Percentiles rank a stretch among this genome's conserved stretches.
Conservation (phyloP, 139 green algal genomes). For the Chlorella sorokiniana region DNA sequence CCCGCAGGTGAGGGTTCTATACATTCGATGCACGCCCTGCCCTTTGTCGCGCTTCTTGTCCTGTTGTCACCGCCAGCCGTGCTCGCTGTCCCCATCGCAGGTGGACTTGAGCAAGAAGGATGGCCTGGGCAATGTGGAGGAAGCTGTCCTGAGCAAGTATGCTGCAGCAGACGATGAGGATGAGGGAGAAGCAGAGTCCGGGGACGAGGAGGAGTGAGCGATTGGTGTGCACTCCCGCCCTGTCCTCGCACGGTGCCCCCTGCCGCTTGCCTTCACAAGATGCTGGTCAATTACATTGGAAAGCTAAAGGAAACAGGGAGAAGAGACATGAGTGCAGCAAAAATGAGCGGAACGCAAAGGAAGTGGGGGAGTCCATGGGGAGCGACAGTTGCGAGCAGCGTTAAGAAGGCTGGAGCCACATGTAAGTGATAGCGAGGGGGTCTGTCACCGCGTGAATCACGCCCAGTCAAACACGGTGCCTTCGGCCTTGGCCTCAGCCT, state of each 20-base stretch:
- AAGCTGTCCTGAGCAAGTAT: constrained; percentile 45
- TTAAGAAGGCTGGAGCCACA: too few species aligned
- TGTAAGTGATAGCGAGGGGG: too few species aligned
- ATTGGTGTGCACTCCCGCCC: neutral
- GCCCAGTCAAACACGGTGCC: constrained; percentile 80
- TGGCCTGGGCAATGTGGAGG: constrained; percentile 40
- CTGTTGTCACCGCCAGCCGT: neutral
- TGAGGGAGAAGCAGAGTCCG: neutral
- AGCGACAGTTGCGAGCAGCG: too few species aligned
- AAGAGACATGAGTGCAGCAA: neutral
- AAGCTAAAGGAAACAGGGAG: neutral
- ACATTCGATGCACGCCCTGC: too few species aligned
- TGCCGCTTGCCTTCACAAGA: too few species aligned
- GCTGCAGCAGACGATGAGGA: constrained; percentile 23
- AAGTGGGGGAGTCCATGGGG: too few species aligned
- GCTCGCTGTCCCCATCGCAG: neutral
- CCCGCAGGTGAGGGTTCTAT: neutral
- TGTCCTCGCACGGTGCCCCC: too few species aligned
- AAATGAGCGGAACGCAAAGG: neutral
- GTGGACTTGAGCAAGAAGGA: constrained; percentile 40
- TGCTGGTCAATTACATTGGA: too few species aligned
- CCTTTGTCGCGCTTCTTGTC: neutral
- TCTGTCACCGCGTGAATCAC: too few species aligned
- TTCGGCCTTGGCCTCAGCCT: constrained; percentile 70
- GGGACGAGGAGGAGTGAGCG: neutral